Percentiles rank a stretch among this genome's conserved stretches.
Evolutionary conservation across 2,329 filamentous ascomycete species (phyloP).

Genomic region (Diaporthe humulicola): DNA sequence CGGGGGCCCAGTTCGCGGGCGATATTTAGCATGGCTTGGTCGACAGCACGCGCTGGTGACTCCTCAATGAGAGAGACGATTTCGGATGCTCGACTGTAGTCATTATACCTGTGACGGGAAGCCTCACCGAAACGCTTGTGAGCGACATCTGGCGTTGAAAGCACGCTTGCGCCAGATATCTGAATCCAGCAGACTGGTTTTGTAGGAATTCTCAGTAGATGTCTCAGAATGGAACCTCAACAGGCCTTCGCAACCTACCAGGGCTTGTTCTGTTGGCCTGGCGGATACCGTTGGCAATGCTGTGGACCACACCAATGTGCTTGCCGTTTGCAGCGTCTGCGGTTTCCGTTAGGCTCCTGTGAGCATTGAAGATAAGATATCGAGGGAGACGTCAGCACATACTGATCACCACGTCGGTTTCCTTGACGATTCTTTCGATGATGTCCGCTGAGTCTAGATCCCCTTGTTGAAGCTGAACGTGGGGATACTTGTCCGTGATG

Average conservation of each 20-base stretch:
- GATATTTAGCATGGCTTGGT: conserved; percentile 4
- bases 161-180: not conserved
- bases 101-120: not conserved
- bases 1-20: not conserved
- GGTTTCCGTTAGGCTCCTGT: not conserved
- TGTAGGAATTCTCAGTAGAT: not conserved
- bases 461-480: conserved; percentile 1
- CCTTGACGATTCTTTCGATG: not conserved
- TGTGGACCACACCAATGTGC: not conserved
- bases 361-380: not conserved
- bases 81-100: not conserved
- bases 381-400: no score
- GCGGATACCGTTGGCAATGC: conserved; percentile 1
- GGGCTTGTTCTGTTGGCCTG: not conserved
- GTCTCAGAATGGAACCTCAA: no score
- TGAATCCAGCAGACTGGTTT: not conserved
- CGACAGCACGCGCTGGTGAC: not conserved
- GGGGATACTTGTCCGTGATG: conserved; percentile 3
- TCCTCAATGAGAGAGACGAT: not conserved
- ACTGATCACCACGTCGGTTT: not conserved
- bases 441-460: conserved; percentile 8
- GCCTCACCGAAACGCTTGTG: conserved; percentile 15
- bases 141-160: not conserved
- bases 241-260: not conserved
- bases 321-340: not conserved